Evolutionary conservation across 75 land plant species (phyloP).

Genomic region (Chamaecyparis obtusa): DNA sequence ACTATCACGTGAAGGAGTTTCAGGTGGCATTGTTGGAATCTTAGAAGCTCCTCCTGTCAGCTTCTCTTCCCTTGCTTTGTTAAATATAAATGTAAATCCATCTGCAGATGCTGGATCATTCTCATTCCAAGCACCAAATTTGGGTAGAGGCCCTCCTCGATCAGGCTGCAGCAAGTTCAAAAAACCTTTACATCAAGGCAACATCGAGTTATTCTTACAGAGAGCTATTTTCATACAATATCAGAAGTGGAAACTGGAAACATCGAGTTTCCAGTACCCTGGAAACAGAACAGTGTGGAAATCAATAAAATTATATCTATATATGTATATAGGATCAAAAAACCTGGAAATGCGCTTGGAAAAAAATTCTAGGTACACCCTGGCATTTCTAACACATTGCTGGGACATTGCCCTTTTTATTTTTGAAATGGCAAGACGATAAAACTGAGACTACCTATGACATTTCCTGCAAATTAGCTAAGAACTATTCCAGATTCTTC

Average conservation of each 20-base stretch:
- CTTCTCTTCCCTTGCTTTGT: slow-evolving; percentile 66
- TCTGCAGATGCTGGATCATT: slow-evolving; percentile 61
- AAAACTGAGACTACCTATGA: neutral
- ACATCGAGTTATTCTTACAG: neutral
- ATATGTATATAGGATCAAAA: neutral
- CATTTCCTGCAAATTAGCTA: neutral
- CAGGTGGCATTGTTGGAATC: slow-evolving; percentile 27
- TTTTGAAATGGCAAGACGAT: neutral
- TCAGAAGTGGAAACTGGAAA: neutral
- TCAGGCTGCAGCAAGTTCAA: slow-evolving; percentile 42
- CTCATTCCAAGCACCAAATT: slow-evolving; percentile 71
- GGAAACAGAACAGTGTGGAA: neutral
- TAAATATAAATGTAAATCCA: slow-evolving; percentile 60
- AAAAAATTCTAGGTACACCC: neutral
- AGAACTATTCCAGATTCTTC: neutral
- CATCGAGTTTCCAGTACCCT: neutral
- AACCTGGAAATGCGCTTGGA: neutral
- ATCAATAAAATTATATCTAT: neutral
- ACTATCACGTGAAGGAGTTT: slow-evolving; percentile 13
- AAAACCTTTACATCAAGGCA: slow-evolving; percentile 1
- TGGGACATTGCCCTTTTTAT: neutral
- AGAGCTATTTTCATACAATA: neutral
- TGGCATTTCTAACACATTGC: neutral
- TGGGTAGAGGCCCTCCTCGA: slow-evolving; percentile 46
- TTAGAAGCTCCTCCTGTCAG: slow-evolving; percentile 24